phyloP scores from a whole-genome alignment of 78 protist species.

The Emiliania huxleyi region DNA sequence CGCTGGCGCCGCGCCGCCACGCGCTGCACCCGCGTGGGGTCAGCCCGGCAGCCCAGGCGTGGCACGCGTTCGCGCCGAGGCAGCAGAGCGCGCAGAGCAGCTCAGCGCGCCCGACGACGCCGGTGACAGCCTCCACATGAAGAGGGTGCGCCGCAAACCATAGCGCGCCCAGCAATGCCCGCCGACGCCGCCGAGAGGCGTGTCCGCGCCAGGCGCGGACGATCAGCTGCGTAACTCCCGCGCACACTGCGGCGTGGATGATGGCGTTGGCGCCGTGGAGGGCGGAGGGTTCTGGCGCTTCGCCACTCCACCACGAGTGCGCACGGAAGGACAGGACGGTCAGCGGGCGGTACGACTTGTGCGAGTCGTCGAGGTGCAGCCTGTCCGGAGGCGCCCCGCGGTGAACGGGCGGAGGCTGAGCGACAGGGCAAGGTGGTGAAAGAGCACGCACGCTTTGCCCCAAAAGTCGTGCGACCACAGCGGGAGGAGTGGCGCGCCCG shows the following conservation, averaged over 20 bases:
- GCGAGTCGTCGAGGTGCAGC: not conserved
- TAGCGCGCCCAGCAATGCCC: not conserved
- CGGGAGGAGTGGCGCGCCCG: not conserved
- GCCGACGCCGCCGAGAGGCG: not conserved
- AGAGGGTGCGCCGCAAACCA: conserved; percentile 66
- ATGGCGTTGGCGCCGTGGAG: conserved; percentile 24
- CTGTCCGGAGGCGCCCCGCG: too few relatives aligned
- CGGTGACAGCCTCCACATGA: conserved; percentile 65
- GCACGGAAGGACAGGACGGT: conserved; percentile 44
- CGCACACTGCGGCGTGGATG: conserved; percentile 15
- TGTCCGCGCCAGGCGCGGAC: not conserved
- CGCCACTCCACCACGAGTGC: not conserved
- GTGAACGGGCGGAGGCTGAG: too few relatives aligned
- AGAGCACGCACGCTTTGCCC: too few relatives aligned
- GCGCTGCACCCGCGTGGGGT: not conserved
- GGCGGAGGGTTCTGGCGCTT: not conserved
- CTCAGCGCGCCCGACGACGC: conserved; percentile 64
- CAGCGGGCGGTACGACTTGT: conserved; percentile 64
- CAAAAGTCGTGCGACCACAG: conserved; percentile 43
- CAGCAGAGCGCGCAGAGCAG: conserved; percentile 24
- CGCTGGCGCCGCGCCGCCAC: too few relatives aligned
- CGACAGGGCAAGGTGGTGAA: too few relatives aligned
- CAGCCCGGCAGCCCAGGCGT: not conserved
- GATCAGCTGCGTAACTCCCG: not conserved
- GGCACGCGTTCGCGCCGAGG: not conserved